Conservation (phyloP, 2,329 filamentous ascomycete genomes). For the Ceratocystis huliohia region DNA sequence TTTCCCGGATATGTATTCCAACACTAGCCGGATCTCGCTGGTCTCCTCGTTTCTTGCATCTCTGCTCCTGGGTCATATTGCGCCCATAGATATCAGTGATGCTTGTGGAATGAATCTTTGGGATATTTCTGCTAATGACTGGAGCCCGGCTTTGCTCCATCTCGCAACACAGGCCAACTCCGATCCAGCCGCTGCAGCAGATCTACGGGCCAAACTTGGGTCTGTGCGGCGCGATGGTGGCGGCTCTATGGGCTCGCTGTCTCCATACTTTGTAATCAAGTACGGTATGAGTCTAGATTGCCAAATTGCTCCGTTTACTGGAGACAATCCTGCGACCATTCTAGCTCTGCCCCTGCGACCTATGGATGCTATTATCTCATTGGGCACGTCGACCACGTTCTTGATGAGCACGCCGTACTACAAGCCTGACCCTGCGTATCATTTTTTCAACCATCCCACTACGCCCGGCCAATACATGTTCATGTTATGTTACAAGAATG, state of each 20-base stretch:
- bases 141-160: slow-evolving; percentile 61
- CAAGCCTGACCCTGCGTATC: slow-evolving; percentile 77
- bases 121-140: slow-evolving; percentile 65
- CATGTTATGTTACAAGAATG: slow-evolving; percentile 99
- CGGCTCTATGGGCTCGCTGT: slow-evolving; percentile 60
- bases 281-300: slow-evolving; percentile 69
- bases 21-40: slow-evolving; percentile 75
- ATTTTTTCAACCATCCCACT: slow-evolving; percentile 97
- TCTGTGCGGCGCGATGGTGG: slow-evolving; percentile 70
- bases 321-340: slow-evolving; percentile 93
- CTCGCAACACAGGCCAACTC: slow-evolving; percentile 52
- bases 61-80: slow-evolving; percentile 69
- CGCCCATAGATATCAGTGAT: slow-evolving; percentile 85
- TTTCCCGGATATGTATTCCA: slow-evolving; percentile 66
- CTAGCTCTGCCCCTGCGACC: slow-evolving; percentile 76
- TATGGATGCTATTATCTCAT: slow-evolving; percentile 83
- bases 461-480: slow-evolving; percentile 94
- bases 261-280: slow-evolving; percentile 61
- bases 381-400: slow-evolving; percentile 93
- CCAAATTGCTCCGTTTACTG: slow-evolving; percentile 74
- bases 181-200: slow-evolving; percentile 40
- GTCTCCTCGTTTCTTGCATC: slow-evolving; percentile 94
- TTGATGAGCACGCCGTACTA: slow-evolving; percentile 93
- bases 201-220: slow-evolving; percentile 67
- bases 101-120: slow-evolving; percentile 95